phyloP scores from a whole-genome alignment of 2,329 filamentous ascomycete genomes.

The Arthrobotrys entomopaga region DNA sequence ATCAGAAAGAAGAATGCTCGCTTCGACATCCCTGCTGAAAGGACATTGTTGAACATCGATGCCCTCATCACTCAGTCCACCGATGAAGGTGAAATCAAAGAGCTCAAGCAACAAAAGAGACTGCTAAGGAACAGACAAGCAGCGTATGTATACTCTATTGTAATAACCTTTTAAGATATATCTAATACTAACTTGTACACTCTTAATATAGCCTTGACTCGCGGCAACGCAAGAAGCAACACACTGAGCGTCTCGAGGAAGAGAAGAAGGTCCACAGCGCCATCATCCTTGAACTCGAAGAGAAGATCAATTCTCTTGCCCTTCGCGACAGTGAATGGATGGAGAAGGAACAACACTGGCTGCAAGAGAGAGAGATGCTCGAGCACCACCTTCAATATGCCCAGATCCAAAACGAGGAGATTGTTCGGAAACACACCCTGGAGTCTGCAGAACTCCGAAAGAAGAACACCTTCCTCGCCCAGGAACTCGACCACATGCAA shows the following conservation, averaged over 20 bases:
- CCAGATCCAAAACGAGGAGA: constrained; percentile 87
- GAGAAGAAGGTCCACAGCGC: constrained; percentile 92
- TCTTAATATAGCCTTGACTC: constrained; percentile 79
- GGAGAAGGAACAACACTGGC: constrained; percentile 72
- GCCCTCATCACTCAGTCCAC: constrained; percentile 86
- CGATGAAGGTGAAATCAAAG: constrained; percentile 93
- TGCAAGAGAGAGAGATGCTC: constrained; percentile 78
- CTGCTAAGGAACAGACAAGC: constrained; percentile 94
- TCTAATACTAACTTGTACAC: constrained; percentile 49
- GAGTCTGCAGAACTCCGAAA: constrained; percentile 92
- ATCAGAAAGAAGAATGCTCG: constrained; percentile 99
- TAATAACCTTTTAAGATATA: constrained; percentile 57
- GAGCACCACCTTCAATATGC: constrained; percentile 79
- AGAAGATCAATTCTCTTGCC: constrained; percentile 76
- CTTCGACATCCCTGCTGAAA: constrained; percentile 94
- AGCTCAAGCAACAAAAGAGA: constrained; percentile 97
- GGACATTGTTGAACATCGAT: constrained; percentile 94
- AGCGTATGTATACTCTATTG: constrained; percentile 74
- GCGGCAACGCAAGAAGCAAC: constrained; percentile 95
- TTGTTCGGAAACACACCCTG: constrained; percentile 86
- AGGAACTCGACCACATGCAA: constrained; percentile 71
- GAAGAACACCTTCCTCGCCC: constrained; percentile 84
- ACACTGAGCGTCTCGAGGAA: constrained; percentile 94
- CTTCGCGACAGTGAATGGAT: constrained; percentile 67
- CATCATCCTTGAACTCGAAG: constrained; percentile 80